Evolutionary conservation across 2,329 filamentous ascomycete species (phyloP), one percentile per base, ranked within the genome.

Genomic region (Chrysoporthe cubensis): DNA sequence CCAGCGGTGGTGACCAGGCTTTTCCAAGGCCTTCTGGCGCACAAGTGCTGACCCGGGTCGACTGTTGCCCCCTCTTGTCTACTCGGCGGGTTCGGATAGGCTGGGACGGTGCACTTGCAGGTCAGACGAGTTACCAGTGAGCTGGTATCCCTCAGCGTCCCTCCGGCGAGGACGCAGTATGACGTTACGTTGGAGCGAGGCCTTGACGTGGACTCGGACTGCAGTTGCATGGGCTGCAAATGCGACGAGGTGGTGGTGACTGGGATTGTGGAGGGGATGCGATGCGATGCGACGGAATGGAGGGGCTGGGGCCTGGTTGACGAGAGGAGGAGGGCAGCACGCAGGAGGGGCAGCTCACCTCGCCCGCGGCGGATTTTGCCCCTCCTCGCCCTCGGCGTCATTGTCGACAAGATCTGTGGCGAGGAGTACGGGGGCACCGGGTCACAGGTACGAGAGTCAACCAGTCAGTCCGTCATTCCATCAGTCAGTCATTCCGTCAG

Each of bases 131-230:
- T 48, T 42, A 40, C 48, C 46, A n/a, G 26, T 44, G 59, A 48
- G 59, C 43, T 48, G 26, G 42, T 46, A 48, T 48, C 6, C 6
- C 26, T 44, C 13, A 42, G 61, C 13, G 14, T n/a, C 44, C 34
- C 34, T n/a, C 18, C 44, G 52, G 16, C 21, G 37, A 44, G 43
- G 64, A 62, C 44, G 68, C 68, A 69, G 62, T 58, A 69, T 69
- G 68, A 69, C 68, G 68, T 69, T 64, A 46, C 42, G 56, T 32
- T 37, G 34, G 37, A 43, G 56, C 26, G 26, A 34, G 46, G 32
- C 48, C 42, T 34, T 62, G 68, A 65, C 62, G 65, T 65, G 68
- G 68, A 69, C 61, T 69, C 58, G 61, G 68, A 65, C 62, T 56
- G 68, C 65, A 60, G 40, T 57, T 58, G 54, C 18, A 48, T 32